These are phyloP conservation scores for Secale cereale DNA, from an alignment of 176 grass and related monocot species.

Conservation along the genomic window DNA sequence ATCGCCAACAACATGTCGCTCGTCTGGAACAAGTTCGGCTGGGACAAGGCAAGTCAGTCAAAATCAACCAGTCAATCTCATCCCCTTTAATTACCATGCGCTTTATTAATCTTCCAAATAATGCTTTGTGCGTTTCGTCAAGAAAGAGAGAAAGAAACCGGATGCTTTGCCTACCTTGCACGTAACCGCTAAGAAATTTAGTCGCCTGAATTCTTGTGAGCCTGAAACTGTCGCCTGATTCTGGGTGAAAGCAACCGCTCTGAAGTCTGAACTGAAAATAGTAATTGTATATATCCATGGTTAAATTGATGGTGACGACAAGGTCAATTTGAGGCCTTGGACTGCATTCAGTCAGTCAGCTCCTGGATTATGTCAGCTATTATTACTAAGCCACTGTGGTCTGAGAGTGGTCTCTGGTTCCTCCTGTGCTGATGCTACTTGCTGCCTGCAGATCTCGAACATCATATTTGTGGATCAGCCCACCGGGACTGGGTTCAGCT, in stretches of 20 bases:
- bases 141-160: not conserved
- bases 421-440: not conserved
- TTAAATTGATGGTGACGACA: not conserved
- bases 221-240: not conserved
- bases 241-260: not conserved
- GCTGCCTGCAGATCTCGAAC: slow-evolving; percentile 66
- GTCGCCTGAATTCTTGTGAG: not conserved
- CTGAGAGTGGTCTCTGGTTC: not conserved
- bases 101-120: not conserved
- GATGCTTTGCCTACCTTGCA: not conserved
- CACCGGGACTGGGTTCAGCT: slow-evolving; percentile 90
- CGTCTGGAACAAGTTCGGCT: slow-evolving; percentile 79
- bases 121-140: not conserved
- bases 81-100: not conserved
- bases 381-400: not conserved
- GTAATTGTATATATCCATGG: not conserved
- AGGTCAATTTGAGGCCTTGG: not conserved
- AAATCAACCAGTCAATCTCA: too few relatives aligned
- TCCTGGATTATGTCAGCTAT: not conserved
- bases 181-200: not conserved
- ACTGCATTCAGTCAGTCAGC: not conserved
- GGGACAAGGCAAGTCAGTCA: slow-evolving; percentile 79
- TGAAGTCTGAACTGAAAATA: not conserved
- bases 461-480: slow-evolving; percentile 94
- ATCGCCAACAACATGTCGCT: slow-evolving; percentile 80